phyloP scores from a whole-genome alignment of 2,329 filamentous ascomycete genomes.

The Achaetomium macrosporum region DNA sequence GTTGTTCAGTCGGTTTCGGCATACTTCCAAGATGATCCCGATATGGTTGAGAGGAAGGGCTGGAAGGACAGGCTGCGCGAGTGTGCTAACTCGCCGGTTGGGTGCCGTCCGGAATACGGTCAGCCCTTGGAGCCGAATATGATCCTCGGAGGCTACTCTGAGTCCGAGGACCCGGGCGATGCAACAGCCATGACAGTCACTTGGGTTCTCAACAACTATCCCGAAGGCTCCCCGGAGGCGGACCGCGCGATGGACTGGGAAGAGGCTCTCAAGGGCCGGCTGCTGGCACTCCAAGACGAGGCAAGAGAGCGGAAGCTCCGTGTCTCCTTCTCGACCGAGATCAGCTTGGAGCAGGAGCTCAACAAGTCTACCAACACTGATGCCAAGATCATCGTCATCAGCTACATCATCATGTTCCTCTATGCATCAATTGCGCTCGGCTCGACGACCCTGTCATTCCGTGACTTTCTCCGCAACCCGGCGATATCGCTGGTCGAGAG shows the following conservation, averaged over 20 bases:
- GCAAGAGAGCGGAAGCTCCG: slow-evolving; percentile 72
- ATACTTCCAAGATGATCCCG: slow-evolving; percentile 70
- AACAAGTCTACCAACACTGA: slow-evolving; percentile 99
- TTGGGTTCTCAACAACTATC: slow-evolving; percentile 88
- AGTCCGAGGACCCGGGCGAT: slow-evolving; percentile 59
- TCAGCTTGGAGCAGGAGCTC: slow-evolving; percentile 88
- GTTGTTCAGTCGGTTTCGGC: slow-evolving; percentile 89
- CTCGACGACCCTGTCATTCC: slow-evolving; percentile 73
- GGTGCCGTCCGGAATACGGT: slow-evolving; percentile 81
- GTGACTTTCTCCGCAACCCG: slow-evolving; percentile 74
- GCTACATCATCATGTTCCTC: slow-evolving; percentile 98
- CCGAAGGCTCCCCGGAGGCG: slow-evolving; percentile 65
- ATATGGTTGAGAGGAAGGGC: slow-evolving; percentile 52
- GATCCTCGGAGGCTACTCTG: slow-evolving; percentile 74
- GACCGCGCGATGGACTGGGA: slow-evolving; percentile 85
- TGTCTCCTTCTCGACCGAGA: slow-evolving; percentile 90
- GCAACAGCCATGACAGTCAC: slow-evolving; percentile 80
- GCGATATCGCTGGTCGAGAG: slow-evolving; percentile 84
- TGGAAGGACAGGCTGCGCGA: slow-evolving; percentile 69
- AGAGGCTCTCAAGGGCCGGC: slow-evolving; percentile 63
- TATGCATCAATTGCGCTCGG: slow-evolving; percentile 92
- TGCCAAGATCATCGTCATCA: slow-evolving; percentile 91
- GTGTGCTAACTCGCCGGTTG: slow-evolving; percentile 74
- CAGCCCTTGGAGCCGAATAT: slow-evolving; percentile 83
- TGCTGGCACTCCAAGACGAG: slow-evolving; percentile 75